These are phyloP conservation scores for Aspergillus olivimuriae DNA, from an alignment of 495 filamentous ascomycete species.

Conservation along the genomic window DNA sequence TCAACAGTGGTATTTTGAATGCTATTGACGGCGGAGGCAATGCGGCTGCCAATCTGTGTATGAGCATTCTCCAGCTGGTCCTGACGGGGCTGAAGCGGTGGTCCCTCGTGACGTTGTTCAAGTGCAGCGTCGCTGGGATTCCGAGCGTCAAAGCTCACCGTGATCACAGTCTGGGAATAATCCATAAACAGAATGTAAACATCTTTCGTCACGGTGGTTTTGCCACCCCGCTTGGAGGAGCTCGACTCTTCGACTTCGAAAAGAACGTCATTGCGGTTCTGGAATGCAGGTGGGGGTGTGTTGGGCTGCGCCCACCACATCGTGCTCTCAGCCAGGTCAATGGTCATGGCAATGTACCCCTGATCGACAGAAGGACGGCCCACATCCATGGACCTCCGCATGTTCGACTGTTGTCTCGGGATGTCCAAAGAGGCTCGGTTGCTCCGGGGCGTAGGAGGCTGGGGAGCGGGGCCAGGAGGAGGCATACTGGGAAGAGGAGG, in stretches of 20 bases:
- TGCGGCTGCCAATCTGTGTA: constrained; percentile 64
- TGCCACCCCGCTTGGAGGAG: constrained; percentile 59
- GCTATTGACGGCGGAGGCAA: constrained; percentile 57
- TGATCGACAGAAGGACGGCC: constrained; percentile 61
- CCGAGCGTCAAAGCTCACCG: constrained; percentile 68
- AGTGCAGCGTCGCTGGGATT: constrained; percentile 65
- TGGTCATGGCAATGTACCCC: constrained; percentile 76
- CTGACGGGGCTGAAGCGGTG: constrained; percentile 78
- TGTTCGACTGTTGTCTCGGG: constrained; percentile 39
- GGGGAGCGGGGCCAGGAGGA: constrained; percentile 28
- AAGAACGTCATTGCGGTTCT: constrained; percentile 76
- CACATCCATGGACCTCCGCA: constrained; percentile 69
- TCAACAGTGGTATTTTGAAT: constrained; percentile 76
- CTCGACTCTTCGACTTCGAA: constrained; percentile 76
- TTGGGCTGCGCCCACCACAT: constrained; percentile 78
- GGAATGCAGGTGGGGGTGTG: constrained; percentile 70
- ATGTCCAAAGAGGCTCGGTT: constrained; percentile 67
- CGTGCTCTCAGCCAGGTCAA: constrained; percentile 66
- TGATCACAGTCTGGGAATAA: constrained; percentile 91
- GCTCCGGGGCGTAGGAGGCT: constrained; percentile 34
- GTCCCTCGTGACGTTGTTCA: constrained; percentile 82
- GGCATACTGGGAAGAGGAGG: constrained; percentile 23
- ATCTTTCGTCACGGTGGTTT: constrained; percentile 65
- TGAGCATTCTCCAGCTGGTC: constrained; percentile 88
- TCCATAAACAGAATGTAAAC: constrained; percentile 86